A percentile compares a stretch with the other conserved stretches of the same genome.
These are phyloP conservation scores for Pichia kudriavzevii DNA, from an alignment of 1,139 yeast genomes.

Conservation along the genomic window DNA sequence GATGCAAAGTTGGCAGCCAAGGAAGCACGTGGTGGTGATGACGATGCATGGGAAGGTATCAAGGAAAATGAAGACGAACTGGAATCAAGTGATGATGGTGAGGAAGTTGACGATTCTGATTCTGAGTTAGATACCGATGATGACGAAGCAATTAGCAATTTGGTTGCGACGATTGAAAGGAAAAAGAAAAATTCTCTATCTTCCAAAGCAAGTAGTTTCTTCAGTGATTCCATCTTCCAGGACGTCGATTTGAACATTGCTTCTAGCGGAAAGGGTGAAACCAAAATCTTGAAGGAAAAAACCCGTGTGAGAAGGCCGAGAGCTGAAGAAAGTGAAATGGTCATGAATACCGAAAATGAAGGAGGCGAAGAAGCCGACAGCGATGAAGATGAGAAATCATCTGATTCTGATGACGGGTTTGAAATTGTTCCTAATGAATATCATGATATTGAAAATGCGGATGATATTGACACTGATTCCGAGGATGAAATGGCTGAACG, in stretches of 20 bases:
- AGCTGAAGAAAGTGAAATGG: constrained; percentile 15
- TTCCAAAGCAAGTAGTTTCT: constrained; percentile 65
- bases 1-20: constrained; percentile 79
- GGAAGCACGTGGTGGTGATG: constrained; percentile 70
- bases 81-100: constrained; percentile 37
- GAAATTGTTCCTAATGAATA: constrained; percentile 46
- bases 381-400: constrained; percentile 18
- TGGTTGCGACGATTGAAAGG: constrained; percentile 50
- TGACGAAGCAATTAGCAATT: constrained; percentile 61
- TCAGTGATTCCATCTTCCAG: constrained; percentile 71
- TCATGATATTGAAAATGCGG: constrained; percentile 30
- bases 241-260: constrained; percentile 36
- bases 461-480: constrained; percentile 43
- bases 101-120: constrained; percentile 35
- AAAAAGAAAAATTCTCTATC: constrained; percentile 51
- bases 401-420: constrained; percentile 40
- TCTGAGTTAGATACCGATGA: constrained; percentile 52
- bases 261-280: constrained; percentile 15
- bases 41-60: constrained; percentile 81
- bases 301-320: constrained; percentile 14
- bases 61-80: constrained; percentile 36
- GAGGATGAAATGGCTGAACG: constrained; percentile 38
- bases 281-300: constrained; percentile 17
- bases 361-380: constrained; percentile 20
- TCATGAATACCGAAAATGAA: constrained; percentile 16